phyloP scores from a whole-genome alignment of 106 monocot species.

The Allium fistulosum region DNA sequence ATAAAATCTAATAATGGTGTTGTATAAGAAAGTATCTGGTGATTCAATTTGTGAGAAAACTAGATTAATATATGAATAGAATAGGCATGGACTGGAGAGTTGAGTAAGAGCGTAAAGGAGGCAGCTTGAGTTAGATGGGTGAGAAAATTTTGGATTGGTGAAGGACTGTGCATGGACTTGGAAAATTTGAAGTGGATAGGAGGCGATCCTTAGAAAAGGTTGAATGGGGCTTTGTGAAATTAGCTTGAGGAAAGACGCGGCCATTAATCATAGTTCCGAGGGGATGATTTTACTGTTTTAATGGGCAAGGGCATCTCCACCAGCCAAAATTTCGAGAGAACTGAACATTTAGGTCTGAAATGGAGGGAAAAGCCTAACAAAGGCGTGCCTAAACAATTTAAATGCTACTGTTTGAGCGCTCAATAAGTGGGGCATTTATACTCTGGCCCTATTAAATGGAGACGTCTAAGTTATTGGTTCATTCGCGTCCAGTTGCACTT shows the following conservation, averaged over 20 bases:
- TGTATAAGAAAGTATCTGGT: constrained; percentile 32
- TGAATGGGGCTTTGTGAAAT: constrained; percentile 10
- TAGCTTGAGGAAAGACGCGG: constrained; percentile 2
- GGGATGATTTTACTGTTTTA: too few species aligned
- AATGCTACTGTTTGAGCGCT: too few species aligned
- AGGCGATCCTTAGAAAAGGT: constrained; percentile 12
- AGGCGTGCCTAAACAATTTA: too few species aligned
- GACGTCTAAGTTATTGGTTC: too few species aligned
- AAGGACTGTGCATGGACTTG: constrained; percentile 34
- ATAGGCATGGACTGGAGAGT: constrained; percentile 2
- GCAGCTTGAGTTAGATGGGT: constrained; percentile 13
- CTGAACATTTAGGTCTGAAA: too few species aligned
- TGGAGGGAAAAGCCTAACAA: too few species aligned
- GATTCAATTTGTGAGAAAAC: constrained; percentile 20
- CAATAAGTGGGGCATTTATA: too few species aligned
- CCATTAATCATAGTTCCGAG: too few species aligned
- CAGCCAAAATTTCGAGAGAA: too few species aligned
- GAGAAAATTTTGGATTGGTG: constrained; percentile 8
- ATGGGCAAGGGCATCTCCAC: too few species aligned
- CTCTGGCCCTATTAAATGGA: too few species aligned
- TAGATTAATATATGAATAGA: constrained; percentile 13
- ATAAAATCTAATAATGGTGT: constrained; percentile 45
- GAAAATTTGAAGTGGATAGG: constrained; percentile 16
- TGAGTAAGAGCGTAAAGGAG: constrained; percentile 17
- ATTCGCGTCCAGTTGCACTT: too few species aligned